These are phyloP conservation scores for Aspergillus transmontanensis DNA, from an alignment of 2,329 filamentous ascomycete species.

Conservation along the genomic window DNA sequence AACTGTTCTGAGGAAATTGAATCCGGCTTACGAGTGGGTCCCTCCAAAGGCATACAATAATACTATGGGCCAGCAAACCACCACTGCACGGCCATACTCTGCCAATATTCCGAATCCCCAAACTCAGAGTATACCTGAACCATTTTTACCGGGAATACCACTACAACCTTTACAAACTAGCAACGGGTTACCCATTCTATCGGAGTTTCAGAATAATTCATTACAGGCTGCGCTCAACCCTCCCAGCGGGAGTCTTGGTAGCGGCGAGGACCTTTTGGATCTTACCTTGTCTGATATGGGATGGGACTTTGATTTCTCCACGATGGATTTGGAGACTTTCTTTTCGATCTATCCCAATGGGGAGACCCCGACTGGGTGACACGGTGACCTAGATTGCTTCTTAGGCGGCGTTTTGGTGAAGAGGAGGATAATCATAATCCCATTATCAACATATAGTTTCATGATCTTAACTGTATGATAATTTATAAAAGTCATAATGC, in stretches of 20 bases:
- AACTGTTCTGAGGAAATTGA: slow-evolving; percentile 35
- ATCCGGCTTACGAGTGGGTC: slow-evolving; percentile 33
- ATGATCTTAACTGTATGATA: not conserved
- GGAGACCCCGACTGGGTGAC: slow-evolving; percentile 10
- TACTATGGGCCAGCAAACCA: not conserved
- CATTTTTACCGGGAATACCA: not conserved
- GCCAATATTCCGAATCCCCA: not conserved
- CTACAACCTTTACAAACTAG: not conserved
- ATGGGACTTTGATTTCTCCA: slow-evolving; percentile 45
- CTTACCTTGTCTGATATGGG: slow-evolving; percentile 42
- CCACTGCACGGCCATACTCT: not conserved
- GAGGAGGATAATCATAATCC: not conserved
- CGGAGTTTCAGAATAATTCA: slow-evolving; percentile 24
- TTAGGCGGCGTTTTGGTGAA: not conserved
- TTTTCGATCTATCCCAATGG: slow-evolving; percentile 37
- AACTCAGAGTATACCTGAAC: not conserved
- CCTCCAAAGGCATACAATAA: slow-evolving; percentile 7
- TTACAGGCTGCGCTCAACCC: slow-evolving; percentile 25
- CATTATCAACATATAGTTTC: not conserved
- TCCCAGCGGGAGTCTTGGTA: slow-evolving; percentile 25
- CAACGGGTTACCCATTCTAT: not conserved
- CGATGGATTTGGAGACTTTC: slow-evolving; percentile 43
- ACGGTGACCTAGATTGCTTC: too few relatives aligned
- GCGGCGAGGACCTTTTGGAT: slow-evolving; percentile 37
- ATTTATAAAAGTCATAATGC: not conserved